Percentiles rank a stretch among this genome's conserved stretches.
phyloP scores from a whole-genome alignment of 2,329 filamentous ascomycete species.

The Lasiodiplodia hormozganensis region DNA sequence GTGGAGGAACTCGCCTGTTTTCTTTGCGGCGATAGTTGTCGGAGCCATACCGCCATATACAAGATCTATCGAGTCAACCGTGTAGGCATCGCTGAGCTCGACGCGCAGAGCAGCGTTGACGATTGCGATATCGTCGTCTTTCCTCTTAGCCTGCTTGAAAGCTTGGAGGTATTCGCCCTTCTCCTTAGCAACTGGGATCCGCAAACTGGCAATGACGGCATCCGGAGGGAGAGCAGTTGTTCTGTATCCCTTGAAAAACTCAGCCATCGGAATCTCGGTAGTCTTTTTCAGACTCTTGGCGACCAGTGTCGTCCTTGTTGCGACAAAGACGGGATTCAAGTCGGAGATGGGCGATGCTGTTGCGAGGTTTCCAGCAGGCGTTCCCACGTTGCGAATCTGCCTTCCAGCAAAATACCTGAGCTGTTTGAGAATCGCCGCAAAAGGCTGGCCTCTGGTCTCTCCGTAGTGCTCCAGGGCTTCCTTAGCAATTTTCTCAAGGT shows the following conservation, averaged over 20 bases:
- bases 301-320: constrained; percentile 80
- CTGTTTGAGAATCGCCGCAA: constrained; percentile 91
- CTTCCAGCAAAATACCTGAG: constrained; percentile 93
- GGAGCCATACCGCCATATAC: constrained; percentile 97
- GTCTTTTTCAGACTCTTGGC: constrained; percentile 78
- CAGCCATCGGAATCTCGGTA: constrained; percentile 85
- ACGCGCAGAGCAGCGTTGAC: constrained; percentile 87
- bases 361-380: constrained; percentile 90
- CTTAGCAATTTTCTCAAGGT: constrained; percentile 84
- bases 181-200: constrained; percentile 77
- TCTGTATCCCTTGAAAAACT: constrained; percentile 93
- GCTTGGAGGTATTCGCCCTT: constrained; percentile 85
- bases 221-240: constrained; percentile 80
- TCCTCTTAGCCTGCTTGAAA: constrained; percentile 96
- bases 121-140: constrained; percentile 98
- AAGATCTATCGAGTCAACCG: constrained; percentile 77
- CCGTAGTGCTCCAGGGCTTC: constrained; percentile 84
- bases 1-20: constrained; percentile 73
- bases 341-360: constrained; percentile 97
- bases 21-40: constrained; percentile 85
- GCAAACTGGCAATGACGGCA: constrained; percentile 83
- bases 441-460: constrained; percentile 73
- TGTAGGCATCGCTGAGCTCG: constrained; percentile 70
- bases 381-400: constrained; percentile 97
- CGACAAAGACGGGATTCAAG: constrained; percentile 91